Conservation (phyloP, 805 yeast species). For the Ogataea thermomethanolica region DNA sequence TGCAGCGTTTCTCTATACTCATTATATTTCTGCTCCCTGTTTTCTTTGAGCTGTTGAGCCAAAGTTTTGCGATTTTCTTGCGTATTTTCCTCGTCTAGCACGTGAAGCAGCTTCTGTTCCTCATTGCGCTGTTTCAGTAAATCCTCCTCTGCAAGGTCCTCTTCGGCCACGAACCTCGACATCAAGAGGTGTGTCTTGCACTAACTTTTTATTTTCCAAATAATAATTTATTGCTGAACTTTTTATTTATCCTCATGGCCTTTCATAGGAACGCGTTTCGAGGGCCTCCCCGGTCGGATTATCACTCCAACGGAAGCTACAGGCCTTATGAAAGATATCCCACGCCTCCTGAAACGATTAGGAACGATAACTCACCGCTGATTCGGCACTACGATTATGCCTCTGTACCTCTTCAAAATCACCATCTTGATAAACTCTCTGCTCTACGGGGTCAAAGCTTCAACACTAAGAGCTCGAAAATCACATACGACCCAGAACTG, state of each 20-base stretch:
- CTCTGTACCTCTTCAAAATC: conserved; percentile 20
- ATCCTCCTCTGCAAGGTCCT: conserved; percentile 18
- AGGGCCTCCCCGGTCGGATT: conserved; percentile 1
- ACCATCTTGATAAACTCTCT: conserved; percentile 9
- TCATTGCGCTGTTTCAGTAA: conserved; percentile 16
- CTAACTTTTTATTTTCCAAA: not conserved
- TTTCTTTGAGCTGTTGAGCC: conserved; percentile 40
- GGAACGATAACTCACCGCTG: conserved; percentile 1
- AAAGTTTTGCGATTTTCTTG: conserved; percentile 37
- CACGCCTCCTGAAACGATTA: conserved; percentile 4
- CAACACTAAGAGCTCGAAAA: conserved; percentile 27
- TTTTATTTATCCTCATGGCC: conserved; percentile 1
- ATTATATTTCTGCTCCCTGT: conserved; percentile 29
- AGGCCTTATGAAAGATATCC: not conserved
- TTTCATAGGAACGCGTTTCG: conserved; percentile 7
- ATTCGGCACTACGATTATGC: conserved; percentile 17
- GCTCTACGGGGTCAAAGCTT: not conserved
- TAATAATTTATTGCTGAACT: conserved; percentile 1
- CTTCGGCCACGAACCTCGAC: conserved; percentile 24
- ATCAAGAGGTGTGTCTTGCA: conserved; percentile 3
- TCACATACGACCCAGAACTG: conserved; percentile 50
- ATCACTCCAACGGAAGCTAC: not conserved
- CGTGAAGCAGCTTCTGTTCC: conserved; percentile 14
- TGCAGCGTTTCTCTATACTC: conserved; percentile 33
- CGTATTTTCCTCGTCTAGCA: conserved; percentile 21